These are phyloP conservation scores for Aspergillus haitiensis DNA, from an alignment of 495 filamentous ascomycete species.

Conservation along the genomic window DNA sequence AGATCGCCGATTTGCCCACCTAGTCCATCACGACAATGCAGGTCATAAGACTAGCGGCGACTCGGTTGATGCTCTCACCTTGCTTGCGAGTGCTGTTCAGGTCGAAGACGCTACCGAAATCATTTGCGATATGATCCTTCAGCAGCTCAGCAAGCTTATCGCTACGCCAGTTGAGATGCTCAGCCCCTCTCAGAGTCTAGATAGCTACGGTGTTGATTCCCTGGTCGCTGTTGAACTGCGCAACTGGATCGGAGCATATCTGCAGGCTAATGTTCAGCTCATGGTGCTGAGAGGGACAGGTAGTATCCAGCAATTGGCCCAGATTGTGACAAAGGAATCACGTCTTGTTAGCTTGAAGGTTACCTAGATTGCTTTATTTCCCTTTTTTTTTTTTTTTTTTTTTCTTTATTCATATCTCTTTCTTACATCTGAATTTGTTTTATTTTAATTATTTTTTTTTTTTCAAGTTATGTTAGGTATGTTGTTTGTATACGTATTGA, in stretches of 20 bases:
- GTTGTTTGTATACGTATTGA: too few species aligned
- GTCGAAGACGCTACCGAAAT: constrained; percentile 16
- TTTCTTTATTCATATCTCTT: too few species aligned
- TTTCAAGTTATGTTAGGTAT: neutral
- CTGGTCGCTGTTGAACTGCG: constrained; percentile 38
- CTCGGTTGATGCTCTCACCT: constrained; percentile 12
- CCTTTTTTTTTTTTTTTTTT: neutral
- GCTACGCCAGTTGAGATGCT: constrained; percentile 16
- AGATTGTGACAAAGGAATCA: constrained; percentile 17
- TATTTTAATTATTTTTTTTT: neutral
- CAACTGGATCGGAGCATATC: constrained; percentile 29
- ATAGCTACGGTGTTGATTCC: constrained; percentile 37
- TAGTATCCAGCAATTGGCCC: constrained; percentile 11
- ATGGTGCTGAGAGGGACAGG: constrained; percentile 17
- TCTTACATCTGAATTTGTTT: too few species aligned
- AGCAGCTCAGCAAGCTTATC: constrained; percentile 18
- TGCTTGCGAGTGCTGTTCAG: constrained; percentile 5
- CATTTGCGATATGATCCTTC: constrained; percentile 9
- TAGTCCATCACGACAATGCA: constrained; percentile 5
- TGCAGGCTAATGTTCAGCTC: constrained; percentile 18
- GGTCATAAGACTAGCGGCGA: neutral
- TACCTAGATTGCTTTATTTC: neutral
- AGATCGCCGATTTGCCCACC: constrained; percentile 10
- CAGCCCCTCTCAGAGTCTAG: constrained; percentile 8
- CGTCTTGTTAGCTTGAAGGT: constrained; percentile 10